Evolutionary conservation across 176 grass and related monocot genomes (phyloP).

Genomic region (Eremochloa ophiuroides): DNA sequence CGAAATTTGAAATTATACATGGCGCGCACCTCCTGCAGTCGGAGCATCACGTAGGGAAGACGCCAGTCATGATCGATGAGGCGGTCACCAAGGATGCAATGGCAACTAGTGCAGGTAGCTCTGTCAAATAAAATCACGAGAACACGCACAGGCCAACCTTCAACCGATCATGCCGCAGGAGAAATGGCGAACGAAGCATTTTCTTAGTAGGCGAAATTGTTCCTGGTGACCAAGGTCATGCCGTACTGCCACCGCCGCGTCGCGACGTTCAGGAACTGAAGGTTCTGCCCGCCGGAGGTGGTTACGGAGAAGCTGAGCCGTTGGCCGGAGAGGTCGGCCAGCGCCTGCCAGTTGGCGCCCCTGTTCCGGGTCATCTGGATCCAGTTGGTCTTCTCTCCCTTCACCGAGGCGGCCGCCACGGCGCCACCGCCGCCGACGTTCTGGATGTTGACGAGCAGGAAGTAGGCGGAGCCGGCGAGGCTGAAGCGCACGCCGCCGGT

Average conservation of each 20-base stretch:
- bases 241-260: constrained; percentile 49
- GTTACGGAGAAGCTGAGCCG: constrained; percentile 49
- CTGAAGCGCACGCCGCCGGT: constrained; percentile 39
- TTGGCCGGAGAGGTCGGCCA: constrained; percentile 5
- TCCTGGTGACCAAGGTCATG: constrained; percentile 28
- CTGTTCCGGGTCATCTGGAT: constrained; percentile 39
- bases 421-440: constrained; percentile 55
- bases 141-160: neutral
- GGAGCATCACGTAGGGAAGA: constrained; percentile 24
- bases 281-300: constrained; percentile 35
- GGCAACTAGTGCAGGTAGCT: constrained; percentile 23
- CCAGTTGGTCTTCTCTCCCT: no score
- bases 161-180: neutral
- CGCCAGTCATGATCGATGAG: neutral
- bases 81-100: constrained; percentile 19
- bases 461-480: constrained; percentile 37
- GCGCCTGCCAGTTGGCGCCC: constrained; percentile 59
- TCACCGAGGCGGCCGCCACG: constrained; percentile 1
- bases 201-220: constrained; percentile 45
- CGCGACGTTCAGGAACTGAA: constrained; percentile 34
- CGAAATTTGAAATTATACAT: neutral
- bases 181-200: neutral
- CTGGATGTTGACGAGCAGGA: constrained; percentile 47
- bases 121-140: constrained; percentile 32
- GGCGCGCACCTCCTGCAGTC: constrained; percentile 17